phyloP scores from a whole-genome alignment of 179 eudicot species.

The Camellia oleifera region DNA sequence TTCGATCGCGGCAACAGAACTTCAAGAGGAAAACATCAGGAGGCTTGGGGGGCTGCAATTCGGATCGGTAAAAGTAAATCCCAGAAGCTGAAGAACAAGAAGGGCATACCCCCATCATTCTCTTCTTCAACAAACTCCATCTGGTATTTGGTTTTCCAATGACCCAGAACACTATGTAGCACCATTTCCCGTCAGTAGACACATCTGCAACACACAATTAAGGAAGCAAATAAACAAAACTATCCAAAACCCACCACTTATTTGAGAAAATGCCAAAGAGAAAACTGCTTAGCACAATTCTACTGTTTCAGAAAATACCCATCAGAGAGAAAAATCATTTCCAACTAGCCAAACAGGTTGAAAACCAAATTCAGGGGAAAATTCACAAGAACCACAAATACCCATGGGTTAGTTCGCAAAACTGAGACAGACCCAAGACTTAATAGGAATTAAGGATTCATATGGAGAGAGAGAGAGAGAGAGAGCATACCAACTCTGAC shows the following conservation, averaged over 20 bases:
- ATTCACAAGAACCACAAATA: not conserved
- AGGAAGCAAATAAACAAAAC: not conserved
- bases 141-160: slow-evolving; percentile 53
- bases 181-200: slow-evolving; percentile 95
- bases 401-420: no score
- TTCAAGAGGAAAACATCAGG: slow-evolving; percentile 79
- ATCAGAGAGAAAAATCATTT: not conserved
- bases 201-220: slow-evolving; percentile 46
- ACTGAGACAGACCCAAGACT: no score
- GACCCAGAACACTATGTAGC: slow-evolving; percentile 85
- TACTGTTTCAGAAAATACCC: not conserved
- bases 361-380: not conserved
- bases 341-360: not conserved
- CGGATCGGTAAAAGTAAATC: slow-evolving; percentile 54
- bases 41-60: slow-evolving; percentile 50
- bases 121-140: slow-evolving; percentile 79
- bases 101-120: slow-evolving; percentile 77
- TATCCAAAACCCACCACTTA: not conserved
- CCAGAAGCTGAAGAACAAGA: slow-evolving; percentile 75
- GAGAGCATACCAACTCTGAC: slow-evolving; percentile 54
- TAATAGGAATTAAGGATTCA: no score
- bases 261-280: not conserved
- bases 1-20: slow-evolving; percentile 66
- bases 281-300: not conserved
- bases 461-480: not conserved